Base-by-base conservation (phyloP, 257 asterid genomes). In the Salvia splendens region DNA sequence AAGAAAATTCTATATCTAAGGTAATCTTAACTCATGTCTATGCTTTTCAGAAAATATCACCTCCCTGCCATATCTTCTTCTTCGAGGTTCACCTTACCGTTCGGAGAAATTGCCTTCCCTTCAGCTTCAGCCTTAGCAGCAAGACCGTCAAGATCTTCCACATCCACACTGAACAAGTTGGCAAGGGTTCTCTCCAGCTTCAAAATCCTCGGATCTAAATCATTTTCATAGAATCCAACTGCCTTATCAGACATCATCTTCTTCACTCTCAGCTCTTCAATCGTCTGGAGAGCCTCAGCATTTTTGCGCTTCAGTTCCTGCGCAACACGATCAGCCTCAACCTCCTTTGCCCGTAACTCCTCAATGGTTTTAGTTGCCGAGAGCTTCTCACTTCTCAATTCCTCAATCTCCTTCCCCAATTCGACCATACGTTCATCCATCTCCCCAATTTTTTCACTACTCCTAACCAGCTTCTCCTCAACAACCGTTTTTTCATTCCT, bases 101-200 rank as follows among this genome's bases (percentile, higher is more conserved):
- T 74, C 20, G 48, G 52, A 17, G 7, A 58, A 57, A 14, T 10
- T 40, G n/a, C 51, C 12, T 58, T 41, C 4, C 2, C 43, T 52
- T 24, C 62, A 49, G 9, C 46, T 8, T 35, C 24, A 12, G 8
- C 24, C 4, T 14, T 4, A 32, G 48, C 45, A 42, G 65, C 30
- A 43, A n/a, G 8, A 30, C 43, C 28, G 0, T 16, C 6, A 20
- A 75, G 78, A 67, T 75, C 73, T 24, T 68, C 66, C 59, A 57
- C 64, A 8, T 43, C 53, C 52, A 71, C 75, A 5, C 55, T 67
- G 53, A 75, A 75, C 8, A 71, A 20, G 17, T 12, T 33, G 4
- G 78, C 72, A 11, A 75, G 56, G 0, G 10, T 2, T 50, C 28
- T 68, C 73, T 75, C 78, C 52, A 56, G 15, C 53, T 33, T 57